A percentile compares a stretch with the other conserved stretches of the same genome.
Conservation (phyloP, 1,139 yeast species). For the Yamadazyma jaroonii region DNA sequence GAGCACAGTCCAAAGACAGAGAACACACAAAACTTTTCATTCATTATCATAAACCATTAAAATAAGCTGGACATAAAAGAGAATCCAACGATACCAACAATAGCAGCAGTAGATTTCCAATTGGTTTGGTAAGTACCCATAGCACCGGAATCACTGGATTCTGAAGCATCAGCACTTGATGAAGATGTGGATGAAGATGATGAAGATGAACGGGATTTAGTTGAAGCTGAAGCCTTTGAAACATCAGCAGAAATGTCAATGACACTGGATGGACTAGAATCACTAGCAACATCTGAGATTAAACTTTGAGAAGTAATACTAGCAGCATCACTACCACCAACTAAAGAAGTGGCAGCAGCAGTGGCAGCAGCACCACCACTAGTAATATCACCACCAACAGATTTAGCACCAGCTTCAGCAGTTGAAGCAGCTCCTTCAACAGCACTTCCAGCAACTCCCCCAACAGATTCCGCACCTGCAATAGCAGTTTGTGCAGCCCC, state of each 20-base stretch:
- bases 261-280: constrained; percentile 11
- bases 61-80: constrained; percentile 34
- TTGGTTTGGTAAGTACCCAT: constrained; percentile 19
- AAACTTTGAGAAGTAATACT: constrained; percentile 3
- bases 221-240: constrained; percentile 7
- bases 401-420: constrained; percentile 5
- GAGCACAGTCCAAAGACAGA: too few relatives aligned
- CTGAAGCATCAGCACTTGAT: constrained; percentile 12
- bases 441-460: constrained; percentile 4
- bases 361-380: constrained; percentile 3
- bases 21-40: neutral
- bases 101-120: constrained; percentile 41
- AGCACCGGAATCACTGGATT: constrained; percentile 16
- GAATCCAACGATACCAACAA: constrained; percentile 38
- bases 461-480: constrained; percentile 7
- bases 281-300: constrained; percentile 4
- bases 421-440: constrained; percentile 4
- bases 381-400: constrained; percentile 4
- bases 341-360: constrained; percentile 4
- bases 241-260: constrained; percentile 10
- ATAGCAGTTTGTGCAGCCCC: constrained; percentile 6
- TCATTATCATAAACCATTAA: constrained; percentile 19
- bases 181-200: constrained; percentile 10
- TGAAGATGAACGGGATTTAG: constrained; percentile 28
- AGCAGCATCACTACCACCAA: constrained; percentile 6